Evolutionary conservation across 2,329 filamentous ascomycete species (phyloP), one percentile per base, ranked within the genome.

Genomic region (Neospermospora avenae): DNA sequence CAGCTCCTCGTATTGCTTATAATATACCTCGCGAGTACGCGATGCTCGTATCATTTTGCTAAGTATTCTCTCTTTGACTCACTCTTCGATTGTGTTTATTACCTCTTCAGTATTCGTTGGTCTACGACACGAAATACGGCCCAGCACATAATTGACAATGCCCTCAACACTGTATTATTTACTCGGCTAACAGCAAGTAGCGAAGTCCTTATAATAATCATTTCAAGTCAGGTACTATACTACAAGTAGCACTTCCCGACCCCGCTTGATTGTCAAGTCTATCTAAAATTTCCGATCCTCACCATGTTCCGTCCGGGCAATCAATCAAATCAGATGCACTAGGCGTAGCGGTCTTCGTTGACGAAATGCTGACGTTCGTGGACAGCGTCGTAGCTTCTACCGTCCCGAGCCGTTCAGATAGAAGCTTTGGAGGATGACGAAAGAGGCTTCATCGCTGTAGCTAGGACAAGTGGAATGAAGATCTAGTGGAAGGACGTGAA

Each of bases 201-300:
- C 63, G 52, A 56, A 63, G 7, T 18, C 52, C 3, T 49, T 34
- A 46, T 72, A 66, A 58, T 71, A 74, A 8, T 71, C 71, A 37
- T 53, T 31, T 71, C 72, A 59, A 71, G 73, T 63, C 67, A 68
- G 16, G 68, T 69, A 56, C 63, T 69, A 56, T 63, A 60, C 28
- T 67, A 54, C 25, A 67, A 70, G 55, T 70, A 73, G 57, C 70
- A 73, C 7, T 59, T 22, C 13, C 70, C 71, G 16, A 41, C 60
- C 8, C 41, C 60, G 35, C 65, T 62, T 3, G 67, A 61, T 18
- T 16, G 24, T 42, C 71, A 73, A 10, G 68, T 44, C 6, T 55
- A n/a, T n/a, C n/a, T n/a, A n/a, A 35, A 8, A 14, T 45, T 3
- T 34, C 37, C 18, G 28, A 45, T 16, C 62, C 65, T 14, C 66